phyloP scores from a whole-genome alignment of 2,329 filamentous ascomycete species.

The Penicillium sp. region DNA sequence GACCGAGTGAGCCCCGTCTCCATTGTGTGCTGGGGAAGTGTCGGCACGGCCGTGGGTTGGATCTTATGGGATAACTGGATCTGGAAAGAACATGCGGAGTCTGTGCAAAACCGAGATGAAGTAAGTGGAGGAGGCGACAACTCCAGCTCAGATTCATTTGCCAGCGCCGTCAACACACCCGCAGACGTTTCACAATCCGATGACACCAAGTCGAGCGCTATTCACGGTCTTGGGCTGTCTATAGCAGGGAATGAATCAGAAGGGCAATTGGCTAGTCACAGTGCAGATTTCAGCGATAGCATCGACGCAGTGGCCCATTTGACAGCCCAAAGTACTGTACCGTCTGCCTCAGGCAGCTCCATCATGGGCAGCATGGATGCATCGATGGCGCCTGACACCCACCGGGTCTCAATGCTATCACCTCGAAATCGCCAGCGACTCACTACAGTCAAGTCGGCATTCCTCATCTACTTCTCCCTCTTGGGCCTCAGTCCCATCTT shows the following conservation, averaged over 20 bases:
- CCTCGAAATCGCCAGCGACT: constrained; percentile 61
- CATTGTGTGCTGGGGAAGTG: constrained; percentile 78
- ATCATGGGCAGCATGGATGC: constrained; percentile 24
- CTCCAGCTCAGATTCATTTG: constrained; percentile 41
- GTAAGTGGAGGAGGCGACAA: constrained; percentile 36
- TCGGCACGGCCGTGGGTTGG: constrained; percentile 83
- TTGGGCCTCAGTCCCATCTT: constrained; percentile 91
- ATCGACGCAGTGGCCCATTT: constrained; percentile 46
- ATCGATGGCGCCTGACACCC: constrained; percentile 23
- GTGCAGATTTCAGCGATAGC: constrained; percentile 42
- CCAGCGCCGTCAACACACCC: constrained; percentile 32
- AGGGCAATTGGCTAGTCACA: constrained; percentile 29
- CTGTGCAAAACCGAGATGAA: constrained; percentile 27
- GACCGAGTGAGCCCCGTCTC: constrained; percentile 85
- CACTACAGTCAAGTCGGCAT: constrained; percentile 83
- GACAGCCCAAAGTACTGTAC: constrained; percentile 18
- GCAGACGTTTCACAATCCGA: constrained; percentile 27
- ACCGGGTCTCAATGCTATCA: constrained; percentile 42
- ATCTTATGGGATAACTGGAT: constrained; percentile 89
- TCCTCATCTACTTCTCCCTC: constrained; percentile 88
- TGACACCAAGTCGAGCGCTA: constrained; percentile 31
- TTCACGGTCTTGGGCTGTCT: constrained; percentile 44
- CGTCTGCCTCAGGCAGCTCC: constrained; percentile 19
- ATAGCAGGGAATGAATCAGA: constrained; percentile 38
- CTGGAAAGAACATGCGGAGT: constrained; percentile 59